Base-by-base conservation (phyloP, 306 rosid species). In the Comarum palustre region DNA sequence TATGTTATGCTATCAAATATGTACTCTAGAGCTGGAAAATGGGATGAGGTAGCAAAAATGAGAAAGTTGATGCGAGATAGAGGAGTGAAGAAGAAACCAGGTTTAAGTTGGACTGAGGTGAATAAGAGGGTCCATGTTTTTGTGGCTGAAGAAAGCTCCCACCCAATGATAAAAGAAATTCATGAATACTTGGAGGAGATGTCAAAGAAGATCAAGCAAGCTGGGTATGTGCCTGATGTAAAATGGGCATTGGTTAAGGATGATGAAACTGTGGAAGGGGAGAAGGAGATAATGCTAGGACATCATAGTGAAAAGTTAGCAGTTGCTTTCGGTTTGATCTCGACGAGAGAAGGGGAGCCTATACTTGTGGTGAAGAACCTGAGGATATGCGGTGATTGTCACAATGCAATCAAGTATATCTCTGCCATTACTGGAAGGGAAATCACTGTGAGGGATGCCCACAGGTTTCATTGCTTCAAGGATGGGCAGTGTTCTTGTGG, bases 101-200 rank as follows among this genome's bases (percentile, higher is more conserved):
- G 97, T 68, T 84, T 92, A 80, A 86, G 94, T 79, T 90, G 96
- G 97, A 90, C 90, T 15, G 97, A 92, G 85, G 73, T 90, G 69
- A 82, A 84, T 54, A 86, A 81, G 79, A 83, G 80, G 74, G 78
- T 82, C 34, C 89, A 86, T 41, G 83, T 81, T 63, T 92, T 90
- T 54, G 87, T 90, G 60, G 93, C 96, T 41, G 93, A 90, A 82
- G 98, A 88, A 77, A 80, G 83, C 69, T 87, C 90, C 75, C 96
- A 90, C 73, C 91, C 90, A 3, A 87, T 77, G 93, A 87, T 88
- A 46, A 87, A 67, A 78, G 83, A 90, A 77, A 87, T 90, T 83
- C 77, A 80, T 31, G 60, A 82, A 73, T 89, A 86, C 90, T 80
- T 90, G 87, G 86, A 20, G 36, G 89, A 86, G 80, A 83, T 87